Percentiles rank a stretch among this genome's conserved stretches.
These are phyloP conservation scores for Diphasiastrum complanatum DNA, from an alignment of 83 land plant species.

Conservation along the genomic window DNA sequence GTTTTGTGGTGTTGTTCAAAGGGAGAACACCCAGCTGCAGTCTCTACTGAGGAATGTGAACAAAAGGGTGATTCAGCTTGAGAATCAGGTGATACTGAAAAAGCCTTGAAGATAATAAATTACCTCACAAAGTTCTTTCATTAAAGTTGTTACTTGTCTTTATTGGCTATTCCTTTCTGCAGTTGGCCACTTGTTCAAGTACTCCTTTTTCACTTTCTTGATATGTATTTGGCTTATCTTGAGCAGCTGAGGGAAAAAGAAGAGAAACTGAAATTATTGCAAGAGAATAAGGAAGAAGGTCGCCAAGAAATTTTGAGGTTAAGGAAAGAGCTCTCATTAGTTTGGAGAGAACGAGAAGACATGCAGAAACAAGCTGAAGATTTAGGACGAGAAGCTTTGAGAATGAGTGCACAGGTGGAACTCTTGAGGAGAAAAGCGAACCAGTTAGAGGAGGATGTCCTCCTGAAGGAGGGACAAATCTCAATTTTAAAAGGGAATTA, in stretches of 20 bases:
- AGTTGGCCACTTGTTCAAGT: too few species aligned
- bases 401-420: conserved; percentile 32
- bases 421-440: conserved; percentile 23
- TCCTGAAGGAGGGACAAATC: conserved; percentile 35
- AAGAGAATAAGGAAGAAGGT: too few species aligned
- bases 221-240: background rate
- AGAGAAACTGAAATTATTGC: conserved; percentile 14
- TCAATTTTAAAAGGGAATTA: conserved; percentile 26
- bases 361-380: conserved; percentile 37
- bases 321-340: conserved; percentile 14
- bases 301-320: too few species aligned
- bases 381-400: conserved; percentile 34
- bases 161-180: background rate
- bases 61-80: conserved; percentile 14
- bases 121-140: background rate
- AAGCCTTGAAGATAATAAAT: too few species aligned
- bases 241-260: conserved; percentile 24
- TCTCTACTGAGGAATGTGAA: conserved; percentile 21
- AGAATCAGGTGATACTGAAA: conserved; percentile 15
- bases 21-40: conserved; percentile 19
- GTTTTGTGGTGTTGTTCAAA: conserved; percentile 18
- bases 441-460: conserved; percentile 36
- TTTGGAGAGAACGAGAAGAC: conserved; percentile 26
- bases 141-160: too few species aligned
- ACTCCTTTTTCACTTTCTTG: background rate